Percentiles rank a stretch among this genome's conserved stretches.
These are phyloP conservation scores for Scleroderma citrinum DNA, from an alignment of 768 basidiomycete species.

Conservation along the genomic window DNA sequence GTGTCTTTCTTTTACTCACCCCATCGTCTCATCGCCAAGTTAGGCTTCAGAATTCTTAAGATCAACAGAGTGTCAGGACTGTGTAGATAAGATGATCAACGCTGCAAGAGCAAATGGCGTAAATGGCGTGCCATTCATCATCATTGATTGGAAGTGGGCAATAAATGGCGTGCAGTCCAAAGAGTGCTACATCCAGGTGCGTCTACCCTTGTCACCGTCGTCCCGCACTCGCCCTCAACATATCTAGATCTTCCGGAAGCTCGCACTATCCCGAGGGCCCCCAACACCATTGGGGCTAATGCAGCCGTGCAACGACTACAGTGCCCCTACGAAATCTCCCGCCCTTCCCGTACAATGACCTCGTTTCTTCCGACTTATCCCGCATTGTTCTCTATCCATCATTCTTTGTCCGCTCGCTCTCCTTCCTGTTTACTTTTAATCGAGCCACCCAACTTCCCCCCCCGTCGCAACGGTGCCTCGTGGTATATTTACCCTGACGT, in stretches of 20 bases:
- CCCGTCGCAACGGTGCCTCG: not conserved
- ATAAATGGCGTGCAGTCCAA: slow-evolving; percentile 38
- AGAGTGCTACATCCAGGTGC: slow-evolving; percentile 36
- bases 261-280: slow-evolving; percentile 16
- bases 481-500: not conserved
- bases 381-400: not conserved
- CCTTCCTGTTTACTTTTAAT: not conserved
- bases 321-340: slow-evolving; percentile 14
- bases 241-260: slow-evolving; percentile 26
- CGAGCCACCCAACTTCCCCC: not conserved
- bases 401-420: not conserved
- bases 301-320: slow-evolving; percentile 17
- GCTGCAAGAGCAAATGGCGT: slow-evolving; percentile 40
- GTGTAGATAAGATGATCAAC: slow-evolving; percentile 35
- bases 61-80: slow-evolving; percentile 34
- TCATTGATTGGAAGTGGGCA: slow-evolving; percentile 42
- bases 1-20: not conserved
- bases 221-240: not conserved
- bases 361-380: not conserved
- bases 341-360: slow-evolving; percentile 20
- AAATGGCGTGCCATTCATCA: slow-evolving; percentile 47
- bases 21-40: not conserved
- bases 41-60: slow-evolving; percentile 38
- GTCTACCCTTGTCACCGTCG: not conserved
- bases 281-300: slow-evolving; percentile 1